These are phyloP conservation scores for Petrea volubilis DNA, from an alignment of 257 asterid genomes.

Conservation along the genomic window DNA sequence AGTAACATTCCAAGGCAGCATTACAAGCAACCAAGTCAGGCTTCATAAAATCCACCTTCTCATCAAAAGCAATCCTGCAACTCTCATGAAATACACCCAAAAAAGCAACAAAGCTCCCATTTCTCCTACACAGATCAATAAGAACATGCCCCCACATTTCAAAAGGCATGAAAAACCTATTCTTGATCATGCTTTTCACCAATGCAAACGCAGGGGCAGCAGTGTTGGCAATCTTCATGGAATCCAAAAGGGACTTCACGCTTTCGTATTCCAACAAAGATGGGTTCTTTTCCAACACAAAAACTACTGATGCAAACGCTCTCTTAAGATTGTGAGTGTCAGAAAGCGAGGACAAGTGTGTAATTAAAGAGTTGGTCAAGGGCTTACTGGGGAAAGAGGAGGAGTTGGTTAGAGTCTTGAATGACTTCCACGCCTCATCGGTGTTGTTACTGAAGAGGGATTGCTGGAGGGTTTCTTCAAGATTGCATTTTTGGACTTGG, in stretches of 20 bases:
- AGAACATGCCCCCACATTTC: conserved; percentile 69
- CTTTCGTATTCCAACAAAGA: conserved; percentile 55
- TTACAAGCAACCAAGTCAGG: conserved; percentile 84
- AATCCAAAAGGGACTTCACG: conserved; percentile 56
- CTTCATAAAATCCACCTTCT: conserved; percentile 61
- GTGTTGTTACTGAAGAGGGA: conserved; percentile 55
- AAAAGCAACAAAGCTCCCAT: conserved; percentile 66
- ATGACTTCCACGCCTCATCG: conserved; percentile 96
- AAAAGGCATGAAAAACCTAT: conserved; percentile 84
- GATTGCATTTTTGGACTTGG: conserved; percentile 47
- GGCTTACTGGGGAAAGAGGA: conserved; percentile 72
- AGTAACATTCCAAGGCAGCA: conserved; percentile 81
- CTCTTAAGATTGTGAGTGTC: conserved; percentile 80
- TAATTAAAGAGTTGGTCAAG: conserved; percentile 65
- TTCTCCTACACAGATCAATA: conserved; percentile 63
- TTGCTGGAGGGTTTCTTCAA: conserved; percentile 50
- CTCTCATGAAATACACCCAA: conserved; percentile 66
- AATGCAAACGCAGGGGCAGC: conserved; percentile 87
- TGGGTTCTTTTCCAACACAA: conserved; percentile 73
- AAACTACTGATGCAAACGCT: conserved; percentile 77
- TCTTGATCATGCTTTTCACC: conserved; percentile 78
- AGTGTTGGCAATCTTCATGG: conserved; percentile 60
- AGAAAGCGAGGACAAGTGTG: conserved; percentile 56
- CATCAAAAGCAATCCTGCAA: conserved; percentile 74
- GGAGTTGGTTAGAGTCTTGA: conserved; percentile 67